These are phyloP conservation scores for Sphaerobolus stellatus DNA, from an alignment of 1,284 basidiomycete species.

Conservation along the genomic window DNA sequence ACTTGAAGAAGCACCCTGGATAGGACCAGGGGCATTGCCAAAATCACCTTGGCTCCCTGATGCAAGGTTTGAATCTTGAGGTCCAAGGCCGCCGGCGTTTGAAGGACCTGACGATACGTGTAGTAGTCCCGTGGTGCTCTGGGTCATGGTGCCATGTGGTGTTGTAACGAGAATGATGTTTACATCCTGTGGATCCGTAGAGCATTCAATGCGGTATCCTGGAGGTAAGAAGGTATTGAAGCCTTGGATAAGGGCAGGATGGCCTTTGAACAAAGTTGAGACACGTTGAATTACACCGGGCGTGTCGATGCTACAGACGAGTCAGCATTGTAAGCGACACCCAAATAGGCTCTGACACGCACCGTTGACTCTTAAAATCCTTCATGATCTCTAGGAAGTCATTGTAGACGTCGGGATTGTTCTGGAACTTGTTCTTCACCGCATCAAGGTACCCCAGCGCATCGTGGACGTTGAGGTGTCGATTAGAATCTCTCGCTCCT, in stretches of 20 bases:
- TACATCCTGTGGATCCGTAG: conserved; percentile 53
- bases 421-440: conserved; percentile 86
- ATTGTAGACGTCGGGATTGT: conserved; percentile 91
- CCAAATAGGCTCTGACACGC: conserved; percentile 29
- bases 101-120: conserved; percentile 21
- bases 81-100: conserved; percentile 12
- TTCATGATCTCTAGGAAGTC: conserved; percentile 98
- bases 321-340: conserved; percentile 9
- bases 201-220: conserved; percentile 90
- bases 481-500: conserved; percentile 1
- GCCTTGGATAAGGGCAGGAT: conserved; percentile 90
- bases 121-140: conserved; percentile 40
- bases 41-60: no score
- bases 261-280: conserved; percentile 88
- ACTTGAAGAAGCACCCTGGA: not conserved
- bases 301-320: conserved; percentile 84
- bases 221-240: conserved; percentile 98
- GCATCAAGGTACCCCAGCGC: conserved; percentile 93
- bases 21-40: not conserved
- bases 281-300: conserved; percentile 96
- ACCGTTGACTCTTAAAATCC: conserved; percentile 93
- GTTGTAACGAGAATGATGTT: conserved; percentile 87
- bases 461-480: conserved; percentile 76
- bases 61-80: no score
- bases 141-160: conserved; percentile 66